phyloP scores from a whole-genome alignment of 257 asterid species.

The Cruciata laevipes region DNA sequence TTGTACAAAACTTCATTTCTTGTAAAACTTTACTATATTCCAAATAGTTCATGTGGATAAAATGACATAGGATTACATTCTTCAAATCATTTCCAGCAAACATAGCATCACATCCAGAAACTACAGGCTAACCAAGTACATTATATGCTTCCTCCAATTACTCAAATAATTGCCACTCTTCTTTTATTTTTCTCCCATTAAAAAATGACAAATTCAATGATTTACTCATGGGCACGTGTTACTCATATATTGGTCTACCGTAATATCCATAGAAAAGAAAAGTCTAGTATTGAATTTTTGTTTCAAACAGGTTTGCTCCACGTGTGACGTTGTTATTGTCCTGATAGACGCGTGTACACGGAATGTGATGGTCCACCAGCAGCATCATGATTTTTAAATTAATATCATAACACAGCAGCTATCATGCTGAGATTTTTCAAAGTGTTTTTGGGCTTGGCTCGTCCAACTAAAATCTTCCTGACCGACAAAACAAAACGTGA shows the following conservation, averaged over 20 bases:
- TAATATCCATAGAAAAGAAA: not conserved
- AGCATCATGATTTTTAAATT: not conserved
- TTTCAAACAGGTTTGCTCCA: not conserved
- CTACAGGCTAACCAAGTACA: too few species aligned
- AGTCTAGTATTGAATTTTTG: not conserved
- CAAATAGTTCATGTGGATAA: too few species aligned
- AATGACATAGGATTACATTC: too few species aligned
- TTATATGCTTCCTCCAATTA: too few species aligned
- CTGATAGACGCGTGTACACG: conserved; percentile 34
- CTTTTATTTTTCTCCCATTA: too few species aligned
- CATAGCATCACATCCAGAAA: too few species aligned
- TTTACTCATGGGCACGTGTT: conserved; percentile 29
- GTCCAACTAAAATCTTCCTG: conserved; percentile 11
- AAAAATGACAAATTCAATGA: too few species aligned
- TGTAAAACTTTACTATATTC: too few species aligned
- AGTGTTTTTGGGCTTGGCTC: conserved; percentile 22
- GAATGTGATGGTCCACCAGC: conserved; percentile 31
- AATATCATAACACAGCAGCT: not conserved
- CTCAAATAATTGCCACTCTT: too few species aligned
- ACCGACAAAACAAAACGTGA: conserved; percentile 46
- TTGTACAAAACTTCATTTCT: too few species aligned
- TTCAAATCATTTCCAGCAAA: too few species aligned
- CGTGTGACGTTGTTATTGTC: not conserved
- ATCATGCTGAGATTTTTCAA: conserved; percentile 9
- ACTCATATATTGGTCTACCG: not conserved